Percentiles rank a stretch among this genome's conserved stretches.
Conservation (phyloP, 108 stramenopile genomes). For the Poteriospumella lacustris region DNA sequence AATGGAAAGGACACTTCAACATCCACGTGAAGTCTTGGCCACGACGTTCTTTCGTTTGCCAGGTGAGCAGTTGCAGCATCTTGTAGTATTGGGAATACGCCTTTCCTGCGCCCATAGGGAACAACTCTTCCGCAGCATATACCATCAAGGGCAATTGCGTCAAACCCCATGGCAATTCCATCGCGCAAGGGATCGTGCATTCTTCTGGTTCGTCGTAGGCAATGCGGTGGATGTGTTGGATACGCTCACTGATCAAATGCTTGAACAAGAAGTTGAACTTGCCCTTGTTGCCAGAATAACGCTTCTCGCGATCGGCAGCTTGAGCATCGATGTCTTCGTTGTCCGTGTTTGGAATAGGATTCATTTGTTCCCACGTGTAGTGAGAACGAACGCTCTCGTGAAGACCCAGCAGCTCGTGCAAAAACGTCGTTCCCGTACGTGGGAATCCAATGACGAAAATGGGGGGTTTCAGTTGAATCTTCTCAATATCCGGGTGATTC, state of each 20-base stretch:
- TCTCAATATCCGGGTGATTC: constrained; percentile 18
- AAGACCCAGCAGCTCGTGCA: constrained; percentile 34
- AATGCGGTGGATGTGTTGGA: constrained; percentile 26
- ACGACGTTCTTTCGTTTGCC: not conserved
- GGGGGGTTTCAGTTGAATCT: constrained; percentile 29
- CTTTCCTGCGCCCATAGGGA: constrained; percentile 24
- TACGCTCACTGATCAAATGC: not conserved
- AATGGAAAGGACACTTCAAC: constrained; percentile 39
- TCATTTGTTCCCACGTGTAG: constrained; percentile 33
- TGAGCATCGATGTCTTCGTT: not conserved
- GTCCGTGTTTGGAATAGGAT: constrained; percentile 26
- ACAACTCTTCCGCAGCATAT: constrained; percentile 6
- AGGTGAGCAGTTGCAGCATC: constrained; percentile 30
- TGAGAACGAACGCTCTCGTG: constrained; percentile 1
- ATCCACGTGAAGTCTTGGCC: constrained; percentile 29
- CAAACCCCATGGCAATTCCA: not conserved
- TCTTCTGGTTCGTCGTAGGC: constrained; percentile 30
- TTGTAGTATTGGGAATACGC: constrained; percentile 25
- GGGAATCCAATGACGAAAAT: constrained; percentile 41
- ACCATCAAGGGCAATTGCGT: not conserved
- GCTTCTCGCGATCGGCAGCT: not conserved
- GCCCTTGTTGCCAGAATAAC: not conserved
- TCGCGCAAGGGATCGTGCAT: constrained; percentile 9
- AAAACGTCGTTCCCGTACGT: constrained; percentile 38
- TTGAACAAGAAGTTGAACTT: not conserved